Evolutionary conservation across 495 filamentous ascomycete species (phyloP), one percentile per base, ranked within the genome.

Genomic region (Aspergillus cristatus): DNA sequence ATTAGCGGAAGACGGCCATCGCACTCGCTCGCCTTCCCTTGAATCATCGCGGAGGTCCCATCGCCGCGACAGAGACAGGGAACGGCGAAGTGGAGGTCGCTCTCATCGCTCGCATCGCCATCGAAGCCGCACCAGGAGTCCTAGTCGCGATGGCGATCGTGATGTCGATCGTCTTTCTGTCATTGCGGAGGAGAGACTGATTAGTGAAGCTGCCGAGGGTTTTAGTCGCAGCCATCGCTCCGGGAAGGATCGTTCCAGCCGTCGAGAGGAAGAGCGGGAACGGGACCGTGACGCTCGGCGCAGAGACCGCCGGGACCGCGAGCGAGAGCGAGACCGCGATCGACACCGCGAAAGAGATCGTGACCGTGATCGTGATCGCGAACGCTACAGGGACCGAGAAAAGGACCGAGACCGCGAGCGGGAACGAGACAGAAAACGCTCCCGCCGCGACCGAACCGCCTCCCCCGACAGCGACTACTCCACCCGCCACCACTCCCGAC

Each of bases 401-500:
- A 53, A 69, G 15, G 62, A 67, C 17, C 59, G 63, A 5, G 60
- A 72, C 29, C 56, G 62, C 8, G 55, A 57, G 34, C 58, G 64
- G 22, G 63, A 63, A 41, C 62, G 69, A 42, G 68, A 70, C 45
- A 65, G 70, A 48, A 81, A 81, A 50, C 61, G 69, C 7, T 69
- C 71, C 14, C 68, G 68, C 15, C 71, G 70, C 14, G 73, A 75
- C 25, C 63, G 68, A 10, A 68, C 67, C 7, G 56, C 50, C n/a
- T 70, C 70, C 3, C 47, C 52, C 14, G 51, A 50, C 30, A 58
- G 52, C 26, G 60, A 69, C 22, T 55, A 58, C 17, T 53, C 56
- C 13, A 48, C 51, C 26, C 52, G 53, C 48, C 52, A 62, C 35
- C 48, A 70, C 53, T 55, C 70, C 38, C 54, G 62, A 38, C 58